Percentiles rank a stretch among this genome's conserved stretches.
Evolutionary conservation across 1,284 basidiomycete genomes (phyloP).

Genomic region (Apiotrichum porosum): DNA sequence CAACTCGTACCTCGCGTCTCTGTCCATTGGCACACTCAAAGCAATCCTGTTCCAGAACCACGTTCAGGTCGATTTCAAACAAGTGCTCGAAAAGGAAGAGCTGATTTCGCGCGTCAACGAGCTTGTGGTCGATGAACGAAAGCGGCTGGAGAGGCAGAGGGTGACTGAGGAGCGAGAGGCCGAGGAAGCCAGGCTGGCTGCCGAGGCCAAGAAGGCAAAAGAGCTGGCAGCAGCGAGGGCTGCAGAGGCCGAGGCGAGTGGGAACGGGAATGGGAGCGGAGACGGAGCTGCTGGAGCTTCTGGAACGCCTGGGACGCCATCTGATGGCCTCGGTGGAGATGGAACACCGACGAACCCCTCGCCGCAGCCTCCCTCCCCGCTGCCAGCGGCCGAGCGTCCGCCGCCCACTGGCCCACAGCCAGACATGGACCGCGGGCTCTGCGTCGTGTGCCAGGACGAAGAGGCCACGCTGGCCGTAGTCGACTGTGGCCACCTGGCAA

Average conservation of each 20-base stretch:
- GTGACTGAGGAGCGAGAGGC: conserved; percentile 35
- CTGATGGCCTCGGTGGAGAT: no score
- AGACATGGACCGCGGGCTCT: conserved; percentile 65
- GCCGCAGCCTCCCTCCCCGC: neutral
- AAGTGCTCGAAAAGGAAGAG: conserved; percentile 55
- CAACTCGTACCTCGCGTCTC: conserved; percentile 54
- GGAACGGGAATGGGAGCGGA: conserved; percentile 2
- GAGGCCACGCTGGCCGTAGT: conserved; percentile 85
- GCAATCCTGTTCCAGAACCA: conserved; percentile 62
- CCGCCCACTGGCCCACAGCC: conserved; percentile 39
- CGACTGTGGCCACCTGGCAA: conserved; percentile 83
- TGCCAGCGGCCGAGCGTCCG: neutral
- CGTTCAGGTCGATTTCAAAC: conserved; percentile 48
- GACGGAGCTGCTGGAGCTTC: no score
- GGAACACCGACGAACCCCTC: neutral
- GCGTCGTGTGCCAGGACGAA: conserved; percentile 84
- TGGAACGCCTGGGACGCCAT: no score
- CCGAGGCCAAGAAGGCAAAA: neutral
- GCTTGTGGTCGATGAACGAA: conserved; percentile 62
- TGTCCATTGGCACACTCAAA: conserved; percentile 66
- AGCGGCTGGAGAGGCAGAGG: conserved; percentile 47
- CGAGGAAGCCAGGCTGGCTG: neutral
- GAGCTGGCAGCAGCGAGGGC: conserved; percentile 7
- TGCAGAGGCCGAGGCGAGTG: conserved; percentile 21
- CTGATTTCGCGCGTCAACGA: conserved; percentile 63